Evolutionary conservation across 2,329 filamentous ascomycete species (phyloP).

Genomic region (Penicillium sp.): DNA sequence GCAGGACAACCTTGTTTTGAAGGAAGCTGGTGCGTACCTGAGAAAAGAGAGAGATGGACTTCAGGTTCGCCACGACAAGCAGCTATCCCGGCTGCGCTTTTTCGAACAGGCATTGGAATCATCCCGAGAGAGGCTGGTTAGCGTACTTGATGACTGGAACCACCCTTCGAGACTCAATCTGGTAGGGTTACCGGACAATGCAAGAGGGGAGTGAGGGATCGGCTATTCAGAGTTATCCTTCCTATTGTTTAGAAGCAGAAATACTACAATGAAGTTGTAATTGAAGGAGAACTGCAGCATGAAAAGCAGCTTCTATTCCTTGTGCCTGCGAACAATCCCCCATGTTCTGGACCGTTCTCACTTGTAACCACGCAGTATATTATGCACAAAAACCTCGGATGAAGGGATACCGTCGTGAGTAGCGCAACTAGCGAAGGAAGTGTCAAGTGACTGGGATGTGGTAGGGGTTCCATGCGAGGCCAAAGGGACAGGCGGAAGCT

Average conservation of each 20-base stretch:
- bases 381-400: neutral
- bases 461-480: neutral
- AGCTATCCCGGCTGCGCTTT: constrained; percentile 1
- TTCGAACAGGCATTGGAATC: constrained; percentile 1
- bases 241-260: no score
- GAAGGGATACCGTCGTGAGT: neutral
- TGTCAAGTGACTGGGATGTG: neutral
- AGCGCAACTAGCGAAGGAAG: neutral
- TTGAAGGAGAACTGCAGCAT: no score
- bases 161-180: neutral
- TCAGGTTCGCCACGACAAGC: constrained; percentile 4
- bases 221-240: neutral
- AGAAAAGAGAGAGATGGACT: constrained; percentile 6
- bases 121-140: neutral
- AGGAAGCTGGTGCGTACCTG: constrained; percentile 1
- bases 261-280: no score
- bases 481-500: neutral
- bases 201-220: neutral
- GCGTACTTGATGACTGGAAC: constrained; percentile 5
- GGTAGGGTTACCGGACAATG: neutral
- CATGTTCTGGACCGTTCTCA: neutral
- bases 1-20: neutral
- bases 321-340: no score
- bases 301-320: no score
- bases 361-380: neutral